Evolutionary conservation across 768 basidiomycete genomes (phyloP).

Genomic region (Mycena haematopus): DNA sequence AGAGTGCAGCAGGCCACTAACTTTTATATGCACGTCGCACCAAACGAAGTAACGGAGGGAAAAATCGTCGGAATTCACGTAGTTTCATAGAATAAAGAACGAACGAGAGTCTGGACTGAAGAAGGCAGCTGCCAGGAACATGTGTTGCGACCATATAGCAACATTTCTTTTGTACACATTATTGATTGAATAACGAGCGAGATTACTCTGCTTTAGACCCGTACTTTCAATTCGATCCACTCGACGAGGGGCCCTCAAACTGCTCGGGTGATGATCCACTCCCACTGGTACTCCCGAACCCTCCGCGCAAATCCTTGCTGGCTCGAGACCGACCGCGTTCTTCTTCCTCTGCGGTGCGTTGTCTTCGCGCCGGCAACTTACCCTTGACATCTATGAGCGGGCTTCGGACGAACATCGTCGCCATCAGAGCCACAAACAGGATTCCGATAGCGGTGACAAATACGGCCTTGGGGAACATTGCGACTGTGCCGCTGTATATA

Average conservation of each 20-base stretch:
- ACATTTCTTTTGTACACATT: too few species aligned
- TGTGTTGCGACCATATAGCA: too few species aligned
- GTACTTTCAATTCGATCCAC: slow-evolving; percentile 13
- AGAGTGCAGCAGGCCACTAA: too few species aligned
- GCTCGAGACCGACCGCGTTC: slow-evolving; percentile 54
- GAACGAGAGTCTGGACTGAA: too few species aligned
- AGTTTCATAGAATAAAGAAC: too few species aligned
- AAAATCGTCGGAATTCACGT: too few species aligned
- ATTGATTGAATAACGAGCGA: background rate
- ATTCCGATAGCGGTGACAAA: slow-evolving; percentile 65
- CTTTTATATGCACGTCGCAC: too few species aligned
- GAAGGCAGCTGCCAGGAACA: too few species aligned
- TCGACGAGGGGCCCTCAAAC: slow-evolving; percentile 12
- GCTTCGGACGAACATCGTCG: slow-evolving; percentile 48
- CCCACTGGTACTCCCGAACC: background rate
- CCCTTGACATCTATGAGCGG: slow-evolving; percentile 38
- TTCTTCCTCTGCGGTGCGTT: slow-evolving; percentile 30
- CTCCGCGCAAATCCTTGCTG: slow-evolving; percentile 48
- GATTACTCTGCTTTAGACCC: background rate
- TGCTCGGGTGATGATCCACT: slow-evolving; percentile 2
- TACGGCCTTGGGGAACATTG: slow-evolving; percentile 70
- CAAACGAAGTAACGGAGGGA: too few species aligned
- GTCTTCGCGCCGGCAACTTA: background rate
- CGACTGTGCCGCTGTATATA: slow-evolving; percentile 74
- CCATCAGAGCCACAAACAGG: slow-evolving; percentile 45